Evolutionary conservation across 768 basidiomycete species (phyloP), one percentile per base, ranked within the genome.

Genomic region (Pisolithus microcarpus): DNA sequence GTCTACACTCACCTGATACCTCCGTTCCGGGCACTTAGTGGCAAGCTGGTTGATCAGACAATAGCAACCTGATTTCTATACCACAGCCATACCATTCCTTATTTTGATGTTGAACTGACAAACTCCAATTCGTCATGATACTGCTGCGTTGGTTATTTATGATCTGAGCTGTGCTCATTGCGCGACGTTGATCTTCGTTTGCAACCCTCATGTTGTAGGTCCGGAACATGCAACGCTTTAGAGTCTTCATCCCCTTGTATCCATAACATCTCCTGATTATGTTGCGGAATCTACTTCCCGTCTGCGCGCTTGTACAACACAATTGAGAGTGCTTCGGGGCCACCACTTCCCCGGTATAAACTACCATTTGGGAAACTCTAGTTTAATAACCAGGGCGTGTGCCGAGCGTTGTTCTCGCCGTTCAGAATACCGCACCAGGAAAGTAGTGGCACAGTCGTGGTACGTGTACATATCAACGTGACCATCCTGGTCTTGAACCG

Each of bases 401-500:
- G 52, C 52, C n/a, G 31, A 18, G 23, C 21, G 49, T 4, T 48
- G 58, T 38, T 74, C 75, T 39, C 73, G 62, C 42, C 50, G 61
- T 52, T 85, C 80, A 11, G 83, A 58, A 52, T 71, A 72, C 73
- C 78, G 81, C 45, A 82, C 82, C 11, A 79, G 38, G 68, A 70
- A 77, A 3, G 82, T 84, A 26, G 75, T 71, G 6, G 53, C 15
- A 84, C 64, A 9, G 84, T 83, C n/a, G 79, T 79, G 23, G 72
- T 65, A 39, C 76, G 76, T 0, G 74, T 74, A 42, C 76, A 77
- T 31, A 85, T 72, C 80, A 85, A 82, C 9, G 82, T 78, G 56
- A 80, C 79, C 79, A 84, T 80, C 19, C 84, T 85, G 51, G 78
- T 85, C 16, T 61, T 72, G 65, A 87, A 87, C 23, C 68, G 67